Conservation (phyloP, 192 early-diverging fungal genomes). For the Kickxella alabastrina region DNA sequence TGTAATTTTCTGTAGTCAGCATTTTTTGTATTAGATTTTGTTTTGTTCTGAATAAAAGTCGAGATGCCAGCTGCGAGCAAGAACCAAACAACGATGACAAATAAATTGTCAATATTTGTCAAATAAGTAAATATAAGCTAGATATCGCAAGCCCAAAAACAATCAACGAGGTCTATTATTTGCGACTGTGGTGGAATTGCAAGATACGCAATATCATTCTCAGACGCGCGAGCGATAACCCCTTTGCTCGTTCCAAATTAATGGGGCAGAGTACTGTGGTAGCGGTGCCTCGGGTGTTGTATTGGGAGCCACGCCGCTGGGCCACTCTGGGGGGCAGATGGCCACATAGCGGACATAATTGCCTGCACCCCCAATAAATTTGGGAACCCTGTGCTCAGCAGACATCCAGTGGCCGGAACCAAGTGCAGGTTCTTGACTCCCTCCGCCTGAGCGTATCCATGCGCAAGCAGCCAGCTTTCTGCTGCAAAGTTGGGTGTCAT, state of each 20-base stretch:
- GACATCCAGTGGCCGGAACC: slow-evolving; percentile 49
- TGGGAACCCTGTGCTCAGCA: slow-evolving; percentile 52
- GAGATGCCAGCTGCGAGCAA: too few species aligned
- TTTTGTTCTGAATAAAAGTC: too few species aligned
- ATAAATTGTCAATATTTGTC: too few species aligned
- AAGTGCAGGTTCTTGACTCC: slow-evolving; percentile 50
- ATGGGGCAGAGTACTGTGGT: slow-evolving; percentile 21
- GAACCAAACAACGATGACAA: too few species aligned
- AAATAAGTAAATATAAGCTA: not conserved
- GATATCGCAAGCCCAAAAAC: not conserved
- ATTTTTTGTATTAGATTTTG: too few species aligned
- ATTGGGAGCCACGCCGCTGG: slow-evolving; percentile 33
- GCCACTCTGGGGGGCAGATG: slow-evolving; percentile 43
- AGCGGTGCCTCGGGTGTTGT: slow-evolving; percentile 42
- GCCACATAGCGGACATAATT: slow-evolving; percentile 53
- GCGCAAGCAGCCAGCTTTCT: slow-evolving; percentile 44
- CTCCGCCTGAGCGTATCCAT: slow-evolving; percentile 52
- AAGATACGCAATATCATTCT: too few species aligned
- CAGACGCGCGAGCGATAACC: slow-evolving; percentile 22
- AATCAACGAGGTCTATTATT: too few species aligned
- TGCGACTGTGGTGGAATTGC: too few species aligned
- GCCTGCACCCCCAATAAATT: slow-evolving; percentile 49
- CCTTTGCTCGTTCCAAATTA: slow-evolving; percentile 35
- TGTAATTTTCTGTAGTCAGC: too few species aligned
- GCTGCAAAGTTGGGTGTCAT: slow-evolving; percentile 48